These are phyloP conservation scores for Plasmopara viticola DNA, from an alignment of 352 stramenopile genomes.

Conservation along the genomic window DNA sequence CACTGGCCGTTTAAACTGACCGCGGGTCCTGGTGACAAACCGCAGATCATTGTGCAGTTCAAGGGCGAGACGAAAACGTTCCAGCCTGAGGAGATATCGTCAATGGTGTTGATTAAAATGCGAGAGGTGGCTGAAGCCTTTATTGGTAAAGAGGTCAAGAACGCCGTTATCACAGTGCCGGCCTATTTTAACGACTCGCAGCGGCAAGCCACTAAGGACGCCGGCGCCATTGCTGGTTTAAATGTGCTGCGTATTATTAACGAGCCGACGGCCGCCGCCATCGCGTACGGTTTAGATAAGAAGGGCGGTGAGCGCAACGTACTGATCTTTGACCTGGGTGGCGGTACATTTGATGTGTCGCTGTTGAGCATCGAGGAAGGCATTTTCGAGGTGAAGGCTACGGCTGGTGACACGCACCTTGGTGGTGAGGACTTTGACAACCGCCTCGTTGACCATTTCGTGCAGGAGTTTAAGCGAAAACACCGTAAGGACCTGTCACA, in stretches of 20 bases:
- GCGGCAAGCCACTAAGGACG: slow-evolving; percentile 99
- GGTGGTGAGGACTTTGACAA: slow-evolving; percentile 99
- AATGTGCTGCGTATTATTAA: slow-evolving; percentile 99
- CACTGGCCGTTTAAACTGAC: slow-evolving; percentile 95
- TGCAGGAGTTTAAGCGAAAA: slow-evolving; percentile 99
- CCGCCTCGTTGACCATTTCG: slow-evolving; percentile 99
- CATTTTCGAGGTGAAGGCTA: slow-evolving; percentile 98
- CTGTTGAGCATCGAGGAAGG: slow-evolving; percentile 97
- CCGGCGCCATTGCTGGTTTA: slow-evolving; percentile 96
- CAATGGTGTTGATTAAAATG: slow-evolving; percentile 99
- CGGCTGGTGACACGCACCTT: slow-evolving; percentile 99
- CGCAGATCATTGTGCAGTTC: slow-evolving; percentile 90
- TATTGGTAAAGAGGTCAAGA: slow-evolving; percentile 93
- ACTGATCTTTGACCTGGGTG: slow-evolving; percentile 96
- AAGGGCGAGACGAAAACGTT: slow-evolving; percentile 92
- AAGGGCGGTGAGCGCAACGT: slow-evolving; percentile 94
- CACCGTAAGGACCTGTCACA: slow-evolving; percentile 89
- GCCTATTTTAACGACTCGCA: slow-evolving; percentile 99
- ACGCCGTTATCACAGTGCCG: slow-evolving; percentile 98
- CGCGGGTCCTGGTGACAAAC: slow-evolving; percentile 88
- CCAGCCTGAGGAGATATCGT: slow-evolving; percentile 97
- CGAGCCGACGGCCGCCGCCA: slow-evolving; percentile 94
- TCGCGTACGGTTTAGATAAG: slow-evolving; percentile 94
- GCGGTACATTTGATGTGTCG: slow-evolving; percentile 98
- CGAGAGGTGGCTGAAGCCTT: slow-evolving; percentile 98